Base-by-base conservation (phyloP, 148 eudicot species). In the Spergularia marina region DNA sequence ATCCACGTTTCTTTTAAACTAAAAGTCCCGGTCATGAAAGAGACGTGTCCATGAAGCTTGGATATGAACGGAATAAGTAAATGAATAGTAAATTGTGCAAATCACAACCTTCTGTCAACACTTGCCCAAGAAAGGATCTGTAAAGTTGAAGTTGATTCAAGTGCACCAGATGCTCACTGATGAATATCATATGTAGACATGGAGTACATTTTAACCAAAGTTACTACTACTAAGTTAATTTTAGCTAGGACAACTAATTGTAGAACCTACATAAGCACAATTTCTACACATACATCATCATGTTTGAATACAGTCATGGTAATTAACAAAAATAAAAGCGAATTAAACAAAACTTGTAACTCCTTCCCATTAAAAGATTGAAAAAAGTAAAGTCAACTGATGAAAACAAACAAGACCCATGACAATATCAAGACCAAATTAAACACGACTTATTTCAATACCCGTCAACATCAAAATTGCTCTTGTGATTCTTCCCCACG, bases 131-230 rank as follows among this genome's bases (percentile, higher is more conserved):
- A 62, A 56, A 57, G 47, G 41, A 53, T n/a, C 25, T 63, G 60
- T 34, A 47, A 70, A 70, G 60, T 70, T 53, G 17, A 70, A 70
- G 60, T 70, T 53, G 17, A 12, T 53, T 30, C 4, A 30, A 70
- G 9, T 53, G 47, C 60, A 23, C 20, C 13, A 16, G 20, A 53
- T 53, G 58, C 73, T 16, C 60, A 70, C 53, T 70, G 11, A 25
- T 2, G 73, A 70, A 70, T 70, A 70, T 69, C 72, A 58, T 25
- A 58, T 20, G 30, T 21, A 58, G 7, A 12, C 2, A 17, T 4
- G 20, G 10, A 16, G 12, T 16, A 65, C 49, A 39, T 36, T 65
- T 36, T 36, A 40, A 39, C 44, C 12, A 34, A 15, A 6, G 30
- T 61, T 7, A 25, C 9, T 6, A 12, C 13, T 20, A 21, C 10